Base-by-base conservation (phyloP, 805 yeast species). In the Ogataea neopini region DNA sequence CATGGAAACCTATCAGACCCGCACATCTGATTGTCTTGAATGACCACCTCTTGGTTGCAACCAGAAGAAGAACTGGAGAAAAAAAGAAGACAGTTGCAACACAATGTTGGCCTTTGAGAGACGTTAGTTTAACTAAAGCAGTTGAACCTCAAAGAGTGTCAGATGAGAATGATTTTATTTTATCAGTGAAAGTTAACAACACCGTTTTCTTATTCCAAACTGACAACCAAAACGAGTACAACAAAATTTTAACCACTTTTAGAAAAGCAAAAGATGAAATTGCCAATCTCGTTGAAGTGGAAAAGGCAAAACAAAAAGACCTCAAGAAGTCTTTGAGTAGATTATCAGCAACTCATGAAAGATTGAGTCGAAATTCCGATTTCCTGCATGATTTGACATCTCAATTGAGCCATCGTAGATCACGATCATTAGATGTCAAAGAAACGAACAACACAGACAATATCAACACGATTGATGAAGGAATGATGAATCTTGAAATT, bases 1-100 rank as follows among this genome's bases (percentile, higher is more conserved):
- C 96, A 10, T 81, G 88, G 79, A 88, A 88, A 62, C 84, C 90
- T 0, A 72, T 84, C 28, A 83, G 86, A 54, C 83, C 88, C 2
- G 82, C 85, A 4, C 95, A 86, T 58, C 64, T 91, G 39, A 86
- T 87, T 58, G 66, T 91, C 7, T 71, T 91, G 55, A 90, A 86
- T 60, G 97, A 91, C 64, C 74, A 83, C 57, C 63, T 90, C 1
- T 67, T 91, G 47, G 73, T 91, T 32, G 96, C 97, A 0, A 74
- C 87, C 1, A 77, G 81, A 50, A 80, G 79, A 50, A 61, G 76
- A 35, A 60, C 72, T 44, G 61, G 61, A 37, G 61, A 59, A 51
- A 57, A 58, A 43, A 64, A 61, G 58, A 61, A 59, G 45, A 51
- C 72, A 20, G 79, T 81, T 32, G 92, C 95, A 1, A 82, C 81